phyloP scores from a whole-genome alignment of 23 red algal genomes.

The Gracilariopsis chorda region DNA sequence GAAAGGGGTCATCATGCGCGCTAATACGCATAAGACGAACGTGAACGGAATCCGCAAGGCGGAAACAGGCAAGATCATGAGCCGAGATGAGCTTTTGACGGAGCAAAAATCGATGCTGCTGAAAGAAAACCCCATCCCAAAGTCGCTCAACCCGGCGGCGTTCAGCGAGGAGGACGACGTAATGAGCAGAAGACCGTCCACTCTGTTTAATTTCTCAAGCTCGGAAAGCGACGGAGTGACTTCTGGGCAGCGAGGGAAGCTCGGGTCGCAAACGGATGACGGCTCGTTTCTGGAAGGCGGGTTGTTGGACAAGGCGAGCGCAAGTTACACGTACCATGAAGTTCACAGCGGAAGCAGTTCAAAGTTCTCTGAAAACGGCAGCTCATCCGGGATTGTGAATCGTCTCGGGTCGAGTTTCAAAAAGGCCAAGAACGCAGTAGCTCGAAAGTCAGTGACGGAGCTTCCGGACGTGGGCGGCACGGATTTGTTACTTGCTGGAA shows the following conservation, averaged over 20 bases:
- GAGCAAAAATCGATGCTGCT: not conserved
- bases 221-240: not conserved
- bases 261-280: not conserved
- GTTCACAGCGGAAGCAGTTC: conserved; percentile 13
- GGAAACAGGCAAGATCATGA: conserved; percentile 55
- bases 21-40: conserved; percentile 13
- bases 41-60: conserved; percentile 37
- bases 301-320: not conserved
- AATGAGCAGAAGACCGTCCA: not conserved
- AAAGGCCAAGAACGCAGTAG: not conserved
- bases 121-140: conserved; percentile 32
- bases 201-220: not conserved
- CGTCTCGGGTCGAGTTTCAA: conserved; percentile 20
- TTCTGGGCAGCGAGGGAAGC: not conserved
- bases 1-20: conserved; percentile 48
- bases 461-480: not conserved
- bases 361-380: conserved; percentile 30
- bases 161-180: conserved; percentile 42
- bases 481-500: conserved; percentile 30
- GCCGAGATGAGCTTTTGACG: conserved; percentile 19
- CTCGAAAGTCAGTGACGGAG: not conserved
- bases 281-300: not conserved
- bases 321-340: not conserved
- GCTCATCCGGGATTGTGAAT: conserved; percentile 25
- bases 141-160: conserved; percentile 26